A percentile compares a stretch with the other conserved stretches of the same genome.
Conservation (phyloP, 345 rosid species). For the Alliaria petiolata region DNA sequence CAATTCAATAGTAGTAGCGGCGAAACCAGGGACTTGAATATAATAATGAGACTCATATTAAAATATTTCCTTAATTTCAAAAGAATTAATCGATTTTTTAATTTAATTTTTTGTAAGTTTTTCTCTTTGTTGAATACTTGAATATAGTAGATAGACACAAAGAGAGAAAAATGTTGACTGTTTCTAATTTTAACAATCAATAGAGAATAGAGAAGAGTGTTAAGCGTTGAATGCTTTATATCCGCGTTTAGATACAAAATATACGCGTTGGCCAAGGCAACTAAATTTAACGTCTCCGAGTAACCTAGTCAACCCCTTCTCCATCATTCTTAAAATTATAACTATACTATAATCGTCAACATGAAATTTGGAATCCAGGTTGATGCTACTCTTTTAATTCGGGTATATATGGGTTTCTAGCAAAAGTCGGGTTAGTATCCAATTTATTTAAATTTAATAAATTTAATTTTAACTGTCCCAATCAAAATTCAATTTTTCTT, state of each 20-base stretch:
- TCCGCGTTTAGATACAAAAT: neutral
- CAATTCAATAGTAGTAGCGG: too few species aligned
- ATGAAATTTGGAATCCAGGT: neutral
- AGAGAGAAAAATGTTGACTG: neutral
- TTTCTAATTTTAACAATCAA: neutral
- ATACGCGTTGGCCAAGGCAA: neutral
- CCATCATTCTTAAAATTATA: too few species aligned
- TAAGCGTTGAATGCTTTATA: neutral
- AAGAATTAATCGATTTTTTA: neutral
- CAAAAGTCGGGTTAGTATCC: neutral
- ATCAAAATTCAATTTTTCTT: neutral
- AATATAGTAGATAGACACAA: neutral
- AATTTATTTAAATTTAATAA: too few species aligned
- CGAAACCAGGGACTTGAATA: too few species aligned
- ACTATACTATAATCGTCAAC: too few species aligned
- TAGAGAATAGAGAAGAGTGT: neutral
- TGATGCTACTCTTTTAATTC: neutral
- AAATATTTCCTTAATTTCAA: too few species aligned
- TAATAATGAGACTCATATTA: too few species aligned
- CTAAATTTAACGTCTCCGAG: neutral
- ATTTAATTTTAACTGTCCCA: neutral
- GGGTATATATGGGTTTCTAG: neutral
- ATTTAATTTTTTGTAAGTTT: neutral
- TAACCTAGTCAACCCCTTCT: neutral
- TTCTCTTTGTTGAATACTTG: neutral